These are phyloP conservation scores for Taphrina betulina DNA, from an alignment of 1,139 yeast species.

Conservation along the genomic window DNA sequence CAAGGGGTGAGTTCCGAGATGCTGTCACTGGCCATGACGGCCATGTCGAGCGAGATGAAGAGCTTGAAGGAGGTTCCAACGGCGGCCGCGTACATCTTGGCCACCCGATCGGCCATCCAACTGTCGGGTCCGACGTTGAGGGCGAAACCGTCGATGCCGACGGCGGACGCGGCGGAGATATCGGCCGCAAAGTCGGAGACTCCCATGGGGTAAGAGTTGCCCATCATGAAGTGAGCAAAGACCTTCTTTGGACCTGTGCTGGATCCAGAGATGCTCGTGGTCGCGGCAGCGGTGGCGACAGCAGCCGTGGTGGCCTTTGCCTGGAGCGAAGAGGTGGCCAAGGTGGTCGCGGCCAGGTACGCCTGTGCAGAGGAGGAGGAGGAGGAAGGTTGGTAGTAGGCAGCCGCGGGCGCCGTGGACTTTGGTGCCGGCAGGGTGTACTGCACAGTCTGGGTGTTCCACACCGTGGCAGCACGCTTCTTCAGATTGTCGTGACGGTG, in stretches of 20 bases:
- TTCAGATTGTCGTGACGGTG: conserved; percentile 22
- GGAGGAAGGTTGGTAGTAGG: conserved; percentile 4
- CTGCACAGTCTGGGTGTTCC: conserved; percentile 28
- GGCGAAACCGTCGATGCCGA: conserved; percentile 36
- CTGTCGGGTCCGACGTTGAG: conserved; percentile 36
- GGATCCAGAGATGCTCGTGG: conserved; percentile 4
- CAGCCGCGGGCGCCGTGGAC: not conserved
- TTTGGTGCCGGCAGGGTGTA: conserved; percentile 20
- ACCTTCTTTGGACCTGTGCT: conserved; percentile 31
- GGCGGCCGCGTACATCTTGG: conserved; percentile 34
- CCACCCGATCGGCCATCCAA: conserved; percentile 33
- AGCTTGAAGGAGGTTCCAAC: conserved; percentile 28
- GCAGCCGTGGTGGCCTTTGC: not conserved
- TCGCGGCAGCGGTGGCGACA: not conserved
- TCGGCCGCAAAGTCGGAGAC: conserved; percentile 32
- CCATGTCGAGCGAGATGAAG: conserved; percentile 36
- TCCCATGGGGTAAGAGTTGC: conserved; percentile 32
- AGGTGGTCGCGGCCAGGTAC: conserved; percentile 7
- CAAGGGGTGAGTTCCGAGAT: conserved; percentile 24
- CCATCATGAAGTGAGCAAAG: conserved; percentile 38
- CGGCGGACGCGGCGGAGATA: conserved; percentile 32
- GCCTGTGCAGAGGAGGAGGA: conserved; percentile 2
- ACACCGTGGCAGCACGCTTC: conserved; percentile 28
- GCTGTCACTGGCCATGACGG: conserved; percentile 30
- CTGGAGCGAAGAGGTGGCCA: conserved; percentile 18